Conservation (phyloP, 73 alveolate species). For the Tetrahymena borealis region DNA sequence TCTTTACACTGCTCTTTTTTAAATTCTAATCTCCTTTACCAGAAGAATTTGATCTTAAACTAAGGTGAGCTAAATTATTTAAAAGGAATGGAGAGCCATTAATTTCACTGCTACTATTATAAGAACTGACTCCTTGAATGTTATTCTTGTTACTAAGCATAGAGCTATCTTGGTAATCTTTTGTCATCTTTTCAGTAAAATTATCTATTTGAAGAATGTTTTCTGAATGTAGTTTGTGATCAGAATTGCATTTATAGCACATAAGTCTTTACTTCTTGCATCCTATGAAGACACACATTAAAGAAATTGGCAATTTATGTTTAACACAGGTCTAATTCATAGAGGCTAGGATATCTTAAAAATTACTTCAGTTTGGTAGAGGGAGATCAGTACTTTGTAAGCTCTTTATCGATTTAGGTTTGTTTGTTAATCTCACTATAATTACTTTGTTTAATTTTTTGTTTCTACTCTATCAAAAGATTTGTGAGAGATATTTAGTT, state of each 20-base stretch:
- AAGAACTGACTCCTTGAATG: background rate
- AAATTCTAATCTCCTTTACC: background rate
- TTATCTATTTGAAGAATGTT: background rate
- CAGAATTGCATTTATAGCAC: background rate
- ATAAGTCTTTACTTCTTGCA: background rate
- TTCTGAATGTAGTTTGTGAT: background rate
- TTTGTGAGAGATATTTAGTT: too few species aligned
- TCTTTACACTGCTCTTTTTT: background rate
- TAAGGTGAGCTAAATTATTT: background rate
- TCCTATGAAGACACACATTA: background rate
- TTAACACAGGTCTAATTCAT: background rate
- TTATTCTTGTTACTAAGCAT: background rate
- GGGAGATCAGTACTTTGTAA: too few species aligned
- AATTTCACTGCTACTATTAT: background rate
- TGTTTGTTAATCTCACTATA: too few species aligned
- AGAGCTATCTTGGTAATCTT: background rate
- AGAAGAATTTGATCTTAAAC: background rate
- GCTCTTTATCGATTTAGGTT: too few species aligned
- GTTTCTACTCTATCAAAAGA: too few species aligned
- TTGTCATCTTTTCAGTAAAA: background rate
- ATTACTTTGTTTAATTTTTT: too few species aligned
- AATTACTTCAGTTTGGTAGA: too few species aligned
- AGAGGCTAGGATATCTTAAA: background rate
- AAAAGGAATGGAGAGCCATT: background rate
- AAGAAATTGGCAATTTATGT: background rate